Evolutionary conservation across 148 eudicot species (phyloP).

Genomic region (Rhododendron kiyosumense): DNA sequence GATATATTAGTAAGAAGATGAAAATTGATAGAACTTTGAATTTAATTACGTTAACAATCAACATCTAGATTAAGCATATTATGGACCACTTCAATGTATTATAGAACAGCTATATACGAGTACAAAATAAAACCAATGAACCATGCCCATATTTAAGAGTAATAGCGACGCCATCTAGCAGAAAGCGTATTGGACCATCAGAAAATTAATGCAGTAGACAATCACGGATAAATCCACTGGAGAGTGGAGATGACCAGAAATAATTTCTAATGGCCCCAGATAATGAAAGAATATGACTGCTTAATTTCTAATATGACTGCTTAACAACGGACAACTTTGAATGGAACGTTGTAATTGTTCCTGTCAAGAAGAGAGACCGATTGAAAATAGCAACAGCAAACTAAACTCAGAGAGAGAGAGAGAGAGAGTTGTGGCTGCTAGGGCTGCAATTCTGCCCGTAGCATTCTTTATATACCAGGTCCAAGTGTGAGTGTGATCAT

Average conservation of each 20-base stretch:
- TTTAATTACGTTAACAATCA: neutral
- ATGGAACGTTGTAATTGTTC: constrained; percentile 56
- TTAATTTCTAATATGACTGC: constrained; percentile 6
- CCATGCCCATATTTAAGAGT: neutral
- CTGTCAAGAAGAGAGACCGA: constrained; percentile 19
- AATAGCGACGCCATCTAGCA: neutral
- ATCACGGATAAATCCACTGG: neutral
- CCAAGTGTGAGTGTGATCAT: too few relatives aligned
- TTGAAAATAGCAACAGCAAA: too few relatives aligned
- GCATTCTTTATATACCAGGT: too few relatives aligned
- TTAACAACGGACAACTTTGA: constrained; percentile 44
- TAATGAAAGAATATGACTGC: neutral
- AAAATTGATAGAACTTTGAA: neutral
- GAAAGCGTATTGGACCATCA: neutral
- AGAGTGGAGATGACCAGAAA: neutral
- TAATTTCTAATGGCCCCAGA: neutral
- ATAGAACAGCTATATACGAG: neutral
- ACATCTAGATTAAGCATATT: neutral
- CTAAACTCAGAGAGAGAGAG: too few relatives aligned
- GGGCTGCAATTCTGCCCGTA: too few relatives aligned
- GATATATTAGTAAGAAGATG: neutral
- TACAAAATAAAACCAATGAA: neutral
- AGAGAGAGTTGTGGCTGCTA: too few relatives aligned
- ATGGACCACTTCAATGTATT: neutral
- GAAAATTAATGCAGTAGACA: neutral